phyloP scores from a whole-genome alignment of 139 green algal species.

The Chlorella sp. region DNA sequence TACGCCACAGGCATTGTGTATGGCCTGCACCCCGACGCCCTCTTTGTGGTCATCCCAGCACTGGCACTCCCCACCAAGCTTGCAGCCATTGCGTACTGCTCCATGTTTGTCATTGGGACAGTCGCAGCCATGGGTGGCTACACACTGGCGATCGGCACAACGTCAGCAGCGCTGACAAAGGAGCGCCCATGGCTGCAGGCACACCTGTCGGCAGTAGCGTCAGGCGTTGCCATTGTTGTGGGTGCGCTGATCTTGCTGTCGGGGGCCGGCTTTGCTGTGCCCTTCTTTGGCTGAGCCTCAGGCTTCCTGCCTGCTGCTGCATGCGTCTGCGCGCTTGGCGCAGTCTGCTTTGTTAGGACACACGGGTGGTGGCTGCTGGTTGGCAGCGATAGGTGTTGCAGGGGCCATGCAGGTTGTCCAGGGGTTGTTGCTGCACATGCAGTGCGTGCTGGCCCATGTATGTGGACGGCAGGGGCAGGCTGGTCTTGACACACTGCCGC shows the following conservation, averaged over 20 bases:
- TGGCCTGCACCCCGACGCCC: slow-evolving; percentile 92
- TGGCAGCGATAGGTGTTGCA: no score
- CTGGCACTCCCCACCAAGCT: slow-evolving; percentile 88
- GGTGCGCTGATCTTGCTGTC: slow-evolving; percentile 57
- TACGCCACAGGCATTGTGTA: slow-evolving; percentile 94
- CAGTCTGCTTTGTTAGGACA: no score
- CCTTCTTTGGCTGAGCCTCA: no score
- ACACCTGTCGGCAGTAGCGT: slow-evolving; percentile 63
- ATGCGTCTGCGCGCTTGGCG: no score
- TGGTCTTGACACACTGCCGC: no score
- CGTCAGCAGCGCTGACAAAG: slow-evolving; percentile 60
- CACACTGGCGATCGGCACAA: slow-evolving; percentile 78
- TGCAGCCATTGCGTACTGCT: slow-evolving; percentile 81
- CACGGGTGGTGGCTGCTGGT: no score
- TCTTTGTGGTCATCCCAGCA: slow-evolving; percentile 95
- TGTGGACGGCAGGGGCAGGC: no score
- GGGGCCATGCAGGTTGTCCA: no score
- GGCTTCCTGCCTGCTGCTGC: no score
- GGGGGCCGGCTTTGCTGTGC: slow-evolving; percentile 55
- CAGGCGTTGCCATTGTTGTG: slow-evolving; percentile 58
- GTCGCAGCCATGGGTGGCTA: slow-evolving; percentile 93
- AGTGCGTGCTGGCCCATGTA: no score
- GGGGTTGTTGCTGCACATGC: no score
- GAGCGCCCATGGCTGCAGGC: slow-evolving; percentile 57
- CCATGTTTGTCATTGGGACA: slow-evolving; percentile 93